Evolutionary conservation across 2,329 filamentous ascomycete species (phyloP), one percentile per base, ranked within the genome.

Genomic region (Falciphora oryzae): DNA sequence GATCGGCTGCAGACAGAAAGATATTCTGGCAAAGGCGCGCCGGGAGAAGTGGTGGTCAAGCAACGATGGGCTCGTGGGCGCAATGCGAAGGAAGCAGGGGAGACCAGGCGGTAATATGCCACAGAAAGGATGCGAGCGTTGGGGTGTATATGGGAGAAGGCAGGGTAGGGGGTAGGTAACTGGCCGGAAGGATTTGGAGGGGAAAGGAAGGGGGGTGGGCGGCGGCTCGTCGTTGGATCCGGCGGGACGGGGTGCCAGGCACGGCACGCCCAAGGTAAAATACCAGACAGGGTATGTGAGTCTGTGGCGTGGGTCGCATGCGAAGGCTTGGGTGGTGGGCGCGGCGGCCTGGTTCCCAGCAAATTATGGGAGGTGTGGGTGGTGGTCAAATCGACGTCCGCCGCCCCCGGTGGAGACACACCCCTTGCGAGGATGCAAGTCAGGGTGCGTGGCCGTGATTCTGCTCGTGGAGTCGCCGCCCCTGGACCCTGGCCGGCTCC

Each of bases 211-310:
- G 32, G 53, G 53, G 58, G 59, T 57, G 44, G 6, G 57, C 57
- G 58, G 66, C 63, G 56, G 44, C 44, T 53, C 44, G 44, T 53
- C 44, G 44, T 25, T 53, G 44, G 44, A 53, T 53, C 44, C 44
- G 44, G 44, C 44, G 22, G 22, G 44, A 53, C 44, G 44, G 44
- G 44, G 44, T 53, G 44, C 44, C 44, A 53, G 44, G 44, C 44
- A 53, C 44, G 44, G 44, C 44, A 53, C 44, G 44, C 44, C 44
- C 44, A 50, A 53, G 38, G 44, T 50, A 53, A 22, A 53, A 53
- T 53, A 53, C 44, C n/a, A 53, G 59, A 61, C 63, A 64, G 68
- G 64, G 67, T 65, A 66, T 61, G 59, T 62, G 63, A 29, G 57
- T 28, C 58, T n/a, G 58, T 32, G 38, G 59, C 50, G 63, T 59